phyloP scores from a whole-genome alignment of 2,329 filamentous ascomycete genomes.

The Penicillium vulpinum region DNA sequence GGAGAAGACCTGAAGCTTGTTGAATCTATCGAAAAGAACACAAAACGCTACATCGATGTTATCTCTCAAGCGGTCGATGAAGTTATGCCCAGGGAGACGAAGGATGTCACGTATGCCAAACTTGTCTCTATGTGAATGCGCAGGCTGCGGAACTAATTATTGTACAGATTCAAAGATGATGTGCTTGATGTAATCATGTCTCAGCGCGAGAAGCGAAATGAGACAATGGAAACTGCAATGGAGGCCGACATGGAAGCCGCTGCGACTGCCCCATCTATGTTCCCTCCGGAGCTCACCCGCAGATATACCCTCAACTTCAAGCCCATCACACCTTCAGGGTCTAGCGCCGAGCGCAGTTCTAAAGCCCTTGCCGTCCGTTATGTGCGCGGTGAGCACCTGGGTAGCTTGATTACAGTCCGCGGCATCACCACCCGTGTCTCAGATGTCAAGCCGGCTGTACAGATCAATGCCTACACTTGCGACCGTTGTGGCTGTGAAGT shows the following conservation, averaged over 20 bases:
- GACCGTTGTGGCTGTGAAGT: constrained; percentile 96
- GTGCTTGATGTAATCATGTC: constrained; percentile 96
- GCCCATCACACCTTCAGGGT: constrained; percentile 72
- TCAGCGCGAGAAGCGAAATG: constrained; percentile 82
- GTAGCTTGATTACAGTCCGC: constrained; percentile 87
- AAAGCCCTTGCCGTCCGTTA: constrained; percentile 86
- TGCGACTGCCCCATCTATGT: constrained; percentile 67
- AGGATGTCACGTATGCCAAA: constrained; percentile 68
- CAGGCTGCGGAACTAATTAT: constrained; percentile 21
- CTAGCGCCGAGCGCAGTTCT: constrained; percentile 58
- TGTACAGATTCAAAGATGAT: constrained; percentile 86
- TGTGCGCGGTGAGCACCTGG: constrained; percentile 88
- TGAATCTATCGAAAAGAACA: constrained; percentile 83
- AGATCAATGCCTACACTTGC: constrained; percentile 96
- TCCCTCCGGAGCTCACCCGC: constrained; percentile 86
- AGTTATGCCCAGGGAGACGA: constrained; percentile 74
- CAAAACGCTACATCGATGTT: constrained; percentile 92
- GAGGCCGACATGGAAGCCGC: constrained; percentile 66
- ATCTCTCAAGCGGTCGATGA: constrained; percentile 85
- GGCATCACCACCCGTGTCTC: constrained; percentile 94
- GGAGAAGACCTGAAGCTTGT: constrained; percentile 68
- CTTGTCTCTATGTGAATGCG: background rate
- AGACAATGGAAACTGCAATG: constrained; percentile 67
- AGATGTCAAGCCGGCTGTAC: constrained; percentile 95
- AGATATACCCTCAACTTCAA: constrained; percentile 97